Conservation (phyloP, 176 grass and related monocot genomes). For the Oropetium thomaeum region DNA sequence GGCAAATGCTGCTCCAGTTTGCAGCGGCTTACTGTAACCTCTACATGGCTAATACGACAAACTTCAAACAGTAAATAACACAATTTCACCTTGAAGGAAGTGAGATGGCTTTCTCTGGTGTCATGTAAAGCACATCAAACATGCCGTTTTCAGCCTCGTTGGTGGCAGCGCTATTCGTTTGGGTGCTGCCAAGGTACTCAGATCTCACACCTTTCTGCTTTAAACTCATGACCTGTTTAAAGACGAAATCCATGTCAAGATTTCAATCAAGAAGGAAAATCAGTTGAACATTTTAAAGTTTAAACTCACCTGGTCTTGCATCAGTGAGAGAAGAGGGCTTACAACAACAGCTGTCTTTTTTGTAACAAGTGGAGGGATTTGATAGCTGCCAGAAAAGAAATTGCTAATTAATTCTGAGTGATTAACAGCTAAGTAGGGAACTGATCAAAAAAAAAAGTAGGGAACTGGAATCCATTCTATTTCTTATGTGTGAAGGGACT, state of each 20-base stretch:
- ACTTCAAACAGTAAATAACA: neutral
- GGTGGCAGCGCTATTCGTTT: constrained; percentile 51
- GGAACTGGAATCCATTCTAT: neutral
- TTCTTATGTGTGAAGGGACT: neutral
- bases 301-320: constrained; percentile 77
- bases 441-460: too few relatives aligned
- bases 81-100: constrained; percentile 66
- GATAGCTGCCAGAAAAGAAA: constrained; percentile 50
- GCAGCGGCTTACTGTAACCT: neutral
- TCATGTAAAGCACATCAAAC: constrained; percentile 87
- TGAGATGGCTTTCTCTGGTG: constrained; percentile 81
- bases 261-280: neutral
- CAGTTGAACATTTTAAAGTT: constrained; percentile 14
- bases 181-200: constrained; percentile 82
- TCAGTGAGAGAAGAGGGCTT: constrained; percentile 83
- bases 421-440: neutral
- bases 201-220: constrained; percentile 74
- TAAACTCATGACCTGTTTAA: constrained; percentile 88
- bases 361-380: constrained; percentile 74
- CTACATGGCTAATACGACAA: neutral
- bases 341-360: constrained; percentile 81
- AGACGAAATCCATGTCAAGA: constrained; percentile 18
- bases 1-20: neutral
- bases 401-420: neutral
- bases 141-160: constrained; percentile 61